A percentile compares a stretch with the other conserved stretches of the same genome.
Evolutionary conservation across 1,284 basidiomycete species (phyloP).

Genomic region (Binderoboletus segoi): DNA sequence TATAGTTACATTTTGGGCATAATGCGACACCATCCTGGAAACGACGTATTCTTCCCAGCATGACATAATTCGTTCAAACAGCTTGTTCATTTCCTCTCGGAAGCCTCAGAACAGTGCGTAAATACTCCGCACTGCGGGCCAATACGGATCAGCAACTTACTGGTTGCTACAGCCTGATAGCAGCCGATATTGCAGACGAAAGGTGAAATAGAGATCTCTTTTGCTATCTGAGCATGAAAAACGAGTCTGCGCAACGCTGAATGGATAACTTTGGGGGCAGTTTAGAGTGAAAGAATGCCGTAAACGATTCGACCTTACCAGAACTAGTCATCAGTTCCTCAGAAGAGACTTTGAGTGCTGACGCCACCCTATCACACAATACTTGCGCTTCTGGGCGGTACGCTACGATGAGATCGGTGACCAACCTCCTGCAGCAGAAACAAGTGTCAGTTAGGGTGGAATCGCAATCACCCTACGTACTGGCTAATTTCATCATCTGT

Average conservation of each 20-base stretch:
- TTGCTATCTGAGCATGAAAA: slow-evolving; percentile 46
- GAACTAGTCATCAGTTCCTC: slow-evolving; percentile 34
- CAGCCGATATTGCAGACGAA: slow-evolving; percentile 51
- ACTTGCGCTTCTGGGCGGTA: slow-evolving; percentile 53
- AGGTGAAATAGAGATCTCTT: slow-evolving; percentile 42
- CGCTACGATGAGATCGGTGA: slow-evolving; percentile 40
- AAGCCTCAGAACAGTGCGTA: slow-evolving; percentile 43
- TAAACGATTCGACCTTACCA: slow-evolving; percentile 33
- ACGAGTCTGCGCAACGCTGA: slow-evolving; percentile 34
- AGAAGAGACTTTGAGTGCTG: slow-evolving; percentile 41
- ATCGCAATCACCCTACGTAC: slow-evolving; percentile 19
- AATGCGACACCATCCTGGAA: slow-evolving; percentile 35
- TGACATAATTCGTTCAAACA: slow-evolving; percentile 48
- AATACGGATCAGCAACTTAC: slow-evolving; percentile 35
- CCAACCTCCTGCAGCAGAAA: slow-evolving; percentile 40
- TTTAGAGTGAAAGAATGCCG: slow-evolving; percentile 4
- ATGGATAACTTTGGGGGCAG: slow-evolving; percentile 22
- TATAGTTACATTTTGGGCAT: slow-evolving; percentile 14
- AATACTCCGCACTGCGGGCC: slow-evolving; percentile 1
- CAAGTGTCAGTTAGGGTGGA: not conserved
- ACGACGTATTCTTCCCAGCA: slow-evolving; percentile 53
- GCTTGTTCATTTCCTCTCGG: slow-evolving; percentile 36
- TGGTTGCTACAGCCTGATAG: slow-evolving; percentile 36
- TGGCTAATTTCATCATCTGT: slow-evolving; percentile 33
- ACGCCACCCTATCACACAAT: slow-evolving; percentile 44